These are phyloP conservation scores for Citrus unshiu DNA, from an alignment of 345 rosid species.

Conservation along the genomic window DNA sequence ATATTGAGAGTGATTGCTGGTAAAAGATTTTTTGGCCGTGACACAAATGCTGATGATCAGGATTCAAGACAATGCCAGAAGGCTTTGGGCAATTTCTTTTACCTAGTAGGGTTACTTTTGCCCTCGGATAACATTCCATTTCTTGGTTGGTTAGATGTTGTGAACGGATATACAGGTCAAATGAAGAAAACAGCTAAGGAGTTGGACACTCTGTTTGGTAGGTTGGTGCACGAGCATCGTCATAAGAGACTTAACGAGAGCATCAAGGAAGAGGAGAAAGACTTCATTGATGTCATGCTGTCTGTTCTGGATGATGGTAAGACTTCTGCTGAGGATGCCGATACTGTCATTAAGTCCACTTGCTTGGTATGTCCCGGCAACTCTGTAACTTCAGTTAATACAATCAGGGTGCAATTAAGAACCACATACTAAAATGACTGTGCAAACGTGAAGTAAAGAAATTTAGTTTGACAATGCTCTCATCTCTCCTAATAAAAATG, in stretches of 20 bases:
- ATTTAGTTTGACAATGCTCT: not conserved
- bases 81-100: conserved; percentile 24
- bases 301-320: conserved; percentile 34
- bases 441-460: not conserved
- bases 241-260: conserved; percentile 7
- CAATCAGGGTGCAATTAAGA: not conserved
- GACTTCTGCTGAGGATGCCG: conserved; percentile 37
- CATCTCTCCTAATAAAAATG: not conserved
- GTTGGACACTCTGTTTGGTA: conserved; percentile 32
- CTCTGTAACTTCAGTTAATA: not conserved
- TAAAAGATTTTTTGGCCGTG: conserved; percentile 12
- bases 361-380: conserved; percentile 38
- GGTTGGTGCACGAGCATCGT: conserved; percentile 39
- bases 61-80: conserved; percentile 17
- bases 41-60: not conserved
- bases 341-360: conserved; percentile 51
- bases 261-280: conserved; percentile 16
- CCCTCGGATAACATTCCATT: conserved; percentile 28
- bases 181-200: conserved; percentile 36
- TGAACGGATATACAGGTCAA: conserved; percentile 20
- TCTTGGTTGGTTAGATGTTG: conserved; percentile 31
- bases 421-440: not conserved
- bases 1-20: conserved; percentile 28
- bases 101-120: conserved; percentile 12
- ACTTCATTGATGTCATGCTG: conserved; percentile 54